These are phyloP conservation scores for Gossypioides kirkii DNA, from an alignment of 345 rosid genomes.

Conservation along the genomic window DNA sequence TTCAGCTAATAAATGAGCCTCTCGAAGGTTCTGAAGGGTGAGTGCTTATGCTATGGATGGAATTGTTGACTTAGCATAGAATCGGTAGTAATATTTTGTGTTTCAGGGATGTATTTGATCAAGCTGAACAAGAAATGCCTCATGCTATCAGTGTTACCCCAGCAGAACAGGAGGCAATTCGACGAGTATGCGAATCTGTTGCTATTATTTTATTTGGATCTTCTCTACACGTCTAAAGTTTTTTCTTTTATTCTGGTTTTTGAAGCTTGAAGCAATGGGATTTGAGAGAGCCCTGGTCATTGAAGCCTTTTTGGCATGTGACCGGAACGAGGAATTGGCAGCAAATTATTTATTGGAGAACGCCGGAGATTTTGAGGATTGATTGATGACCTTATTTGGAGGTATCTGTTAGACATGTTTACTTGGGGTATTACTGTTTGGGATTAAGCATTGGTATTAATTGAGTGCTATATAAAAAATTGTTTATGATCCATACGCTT, in stretches of 20 bases:
- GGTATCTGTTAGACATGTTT: neutral
- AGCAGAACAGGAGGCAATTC: slow-evolving; percentile 87
- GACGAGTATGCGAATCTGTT: slow-evolving; percentile 44
- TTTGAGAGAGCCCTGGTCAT: slow-evolving; percentile 87
- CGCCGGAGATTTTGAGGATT: slow-evolving; percentile 92
- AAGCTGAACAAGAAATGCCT: slow-evolving; percentile 86
- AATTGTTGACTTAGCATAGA: neutral
- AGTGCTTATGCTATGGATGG: slow-evolving; percentile 22
- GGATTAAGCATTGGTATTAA: slow-evolving; percentile 2
- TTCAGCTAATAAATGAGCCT: slow-evolving; percentile 90
- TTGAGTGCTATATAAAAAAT: neutral
- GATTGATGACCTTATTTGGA: slow-evolving; percentile 33
- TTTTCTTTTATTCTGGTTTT: neutral
- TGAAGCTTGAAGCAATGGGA: slow-evolving; percentile 94
- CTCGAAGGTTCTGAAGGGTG: slow-evolving; percentile 90
- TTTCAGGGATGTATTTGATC: slow-evolving; percentile 75
- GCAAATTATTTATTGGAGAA: slow-evolving; percentile 94
- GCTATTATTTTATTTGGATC: neutral
- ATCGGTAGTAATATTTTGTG: neutral
- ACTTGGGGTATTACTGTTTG: slow-evolving; percentile 9
- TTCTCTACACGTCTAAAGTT: neutral
- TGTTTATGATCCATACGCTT: too few species aligned
- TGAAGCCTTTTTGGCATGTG: slow-evolving; percentile 98
- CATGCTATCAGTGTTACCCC: slow-evolving; percentile 91
- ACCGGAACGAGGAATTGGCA: slow-evolving; percentile 95